These are phyloP conservation scores for Graphilbum sp. DNA, from an alignment of 2,329 filamentous ascomycete genomes.

Conservation along the genomic window DNA sequence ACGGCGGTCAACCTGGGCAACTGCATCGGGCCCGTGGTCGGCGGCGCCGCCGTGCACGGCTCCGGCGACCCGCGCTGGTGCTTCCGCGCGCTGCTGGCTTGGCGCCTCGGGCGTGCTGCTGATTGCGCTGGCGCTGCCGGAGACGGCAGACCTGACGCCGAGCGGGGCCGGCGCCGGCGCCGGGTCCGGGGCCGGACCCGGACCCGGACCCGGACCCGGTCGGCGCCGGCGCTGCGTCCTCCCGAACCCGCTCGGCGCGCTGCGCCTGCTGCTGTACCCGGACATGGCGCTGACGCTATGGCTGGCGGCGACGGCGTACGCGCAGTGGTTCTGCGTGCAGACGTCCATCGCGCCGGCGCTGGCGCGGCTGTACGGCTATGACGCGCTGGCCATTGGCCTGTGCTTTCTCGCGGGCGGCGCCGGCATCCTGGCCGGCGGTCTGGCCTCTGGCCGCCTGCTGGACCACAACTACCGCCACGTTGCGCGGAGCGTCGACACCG, in stretches of 20 bases:
- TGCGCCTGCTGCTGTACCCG: background rate
- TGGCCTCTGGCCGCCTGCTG: background rate
- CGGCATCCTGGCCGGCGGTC: background rate
- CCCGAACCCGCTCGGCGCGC: background rate
- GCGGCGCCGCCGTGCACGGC: constrained; percentile 9
- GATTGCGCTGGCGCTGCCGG: background rate
- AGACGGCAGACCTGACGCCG: background rate
- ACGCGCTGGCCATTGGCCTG: background rate
- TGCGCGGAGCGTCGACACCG: too few relatives aligned
- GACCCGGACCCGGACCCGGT: too few relatives aligned
- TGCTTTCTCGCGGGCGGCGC: background rate
- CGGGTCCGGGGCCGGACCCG: too few relatives aligned
- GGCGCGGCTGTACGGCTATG: background rate
- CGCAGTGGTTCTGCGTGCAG: background rate
- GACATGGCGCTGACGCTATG: background rate
- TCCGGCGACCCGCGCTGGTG: background rate
- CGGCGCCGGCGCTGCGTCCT: background rate
- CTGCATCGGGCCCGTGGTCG: constrained; percentile 16
- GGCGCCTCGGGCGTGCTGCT: background rate
- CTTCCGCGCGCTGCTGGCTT: background rate
- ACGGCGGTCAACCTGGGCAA: background rate
- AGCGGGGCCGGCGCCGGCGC: too few relatives aligned
- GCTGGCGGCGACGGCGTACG: background rate
- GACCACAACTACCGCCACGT: background rate
- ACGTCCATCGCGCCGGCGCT: background rate